A percentile compares a stretch with the other conserved stretches of the same genome.
phyloP scores from a whole-genome alignment of 2,329 filamentous ascomycete species.

The Tolypocladium pustulatum region DNA sequence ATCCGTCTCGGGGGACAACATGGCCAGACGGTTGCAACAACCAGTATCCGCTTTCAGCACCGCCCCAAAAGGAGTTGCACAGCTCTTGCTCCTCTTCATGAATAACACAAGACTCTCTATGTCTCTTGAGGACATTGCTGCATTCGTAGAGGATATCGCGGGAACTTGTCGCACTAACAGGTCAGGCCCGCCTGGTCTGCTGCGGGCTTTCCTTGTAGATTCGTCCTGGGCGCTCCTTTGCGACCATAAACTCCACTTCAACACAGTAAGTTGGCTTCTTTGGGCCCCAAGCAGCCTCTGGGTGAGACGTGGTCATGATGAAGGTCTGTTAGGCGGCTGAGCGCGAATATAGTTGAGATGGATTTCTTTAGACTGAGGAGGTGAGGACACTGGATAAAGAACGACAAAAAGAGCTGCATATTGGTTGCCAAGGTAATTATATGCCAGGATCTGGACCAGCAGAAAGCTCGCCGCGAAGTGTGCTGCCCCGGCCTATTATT shows the following conservation, averaged over 20 bases:
- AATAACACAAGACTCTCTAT: constrained; percentile 1
- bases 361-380: background rate
- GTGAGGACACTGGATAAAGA: no score
- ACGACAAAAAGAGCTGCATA: no score
- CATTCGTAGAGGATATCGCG: constrained; percentile 1
- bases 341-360: background rate
- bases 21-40: constrained; percentile 6
- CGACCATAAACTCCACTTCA: constrained; percentile 14
- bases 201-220: background rate
- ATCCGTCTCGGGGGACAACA: constrained; percentile 1
- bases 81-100: constrained; percentile 3
- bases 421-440: background rate
- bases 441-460: background rate
- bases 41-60: constrained; percentile 3
- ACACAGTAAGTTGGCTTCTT: background rate
- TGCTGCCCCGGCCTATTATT: background rate
- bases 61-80: background rate
- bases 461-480: background rate
- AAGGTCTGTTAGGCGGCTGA: background rate
- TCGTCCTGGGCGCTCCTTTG: constrained; percentile 5
- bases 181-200: constrained; percentile 9
- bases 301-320: no score
- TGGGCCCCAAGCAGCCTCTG: no score
- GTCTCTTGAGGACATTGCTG: background rate
- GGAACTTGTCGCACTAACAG: constrained; percentile 3